Percentiles rank a stretch among this genome's conserved stretches.
These are phyloP conservation scores for Erythrophleum fordii DNA, from an alignment of 306 rosid species.

Conservation along the genomic window DNA sequence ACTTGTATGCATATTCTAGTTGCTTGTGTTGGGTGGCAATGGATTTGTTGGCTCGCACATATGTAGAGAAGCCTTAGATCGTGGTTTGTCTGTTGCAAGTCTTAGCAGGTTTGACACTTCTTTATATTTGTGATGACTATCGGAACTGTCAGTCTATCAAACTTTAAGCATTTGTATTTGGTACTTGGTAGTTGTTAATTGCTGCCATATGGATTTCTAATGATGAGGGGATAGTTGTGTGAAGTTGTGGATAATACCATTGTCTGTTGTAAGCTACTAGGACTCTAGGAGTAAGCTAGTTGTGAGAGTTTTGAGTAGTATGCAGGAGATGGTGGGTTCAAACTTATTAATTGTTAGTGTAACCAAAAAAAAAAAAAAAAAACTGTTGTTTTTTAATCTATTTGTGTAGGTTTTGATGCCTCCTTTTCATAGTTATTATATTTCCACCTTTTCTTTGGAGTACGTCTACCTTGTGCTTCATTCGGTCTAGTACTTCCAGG, in stretches of 20 bases:
- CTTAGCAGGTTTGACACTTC: constrained; percentile 69
- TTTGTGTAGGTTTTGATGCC: not conserved
- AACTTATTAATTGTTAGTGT: not conserved
- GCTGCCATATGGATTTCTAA: not conserved
- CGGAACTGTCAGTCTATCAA: not conserved
- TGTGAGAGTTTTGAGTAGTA: not conserved
- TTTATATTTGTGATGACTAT: not conserved
- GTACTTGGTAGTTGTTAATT: not conserved
- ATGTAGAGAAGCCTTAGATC: constrained; percentile 79
- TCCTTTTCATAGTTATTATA: constrained; percentile 11
- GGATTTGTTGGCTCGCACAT: constrained; percentile 97
- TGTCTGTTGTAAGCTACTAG: not conserved
- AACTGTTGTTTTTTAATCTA: not conserved
- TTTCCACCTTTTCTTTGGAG: constrained; percentile 1
- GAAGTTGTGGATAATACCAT: constrained; percentile 2
- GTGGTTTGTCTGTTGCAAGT: constrained; percentile 82
- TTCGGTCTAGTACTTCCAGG: constrained; percentile 53
- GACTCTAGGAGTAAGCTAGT: not conserved
- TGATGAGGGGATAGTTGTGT: not conserved
- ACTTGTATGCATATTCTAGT: constrained; percentile 52
- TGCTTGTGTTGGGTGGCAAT: constrained; percentile 97
- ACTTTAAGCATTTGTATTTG: constrained; percentile 3
- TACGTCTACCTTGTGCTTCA: constrained; percentile 18
- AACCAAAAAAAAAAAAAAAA: not conserved
- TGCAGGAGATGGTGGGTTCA: not conserved